Evolutionary conservation across 2,329 filamentous ascomycete genomes (phyloP).

Genomic region (Nemania sp.): DNA sequence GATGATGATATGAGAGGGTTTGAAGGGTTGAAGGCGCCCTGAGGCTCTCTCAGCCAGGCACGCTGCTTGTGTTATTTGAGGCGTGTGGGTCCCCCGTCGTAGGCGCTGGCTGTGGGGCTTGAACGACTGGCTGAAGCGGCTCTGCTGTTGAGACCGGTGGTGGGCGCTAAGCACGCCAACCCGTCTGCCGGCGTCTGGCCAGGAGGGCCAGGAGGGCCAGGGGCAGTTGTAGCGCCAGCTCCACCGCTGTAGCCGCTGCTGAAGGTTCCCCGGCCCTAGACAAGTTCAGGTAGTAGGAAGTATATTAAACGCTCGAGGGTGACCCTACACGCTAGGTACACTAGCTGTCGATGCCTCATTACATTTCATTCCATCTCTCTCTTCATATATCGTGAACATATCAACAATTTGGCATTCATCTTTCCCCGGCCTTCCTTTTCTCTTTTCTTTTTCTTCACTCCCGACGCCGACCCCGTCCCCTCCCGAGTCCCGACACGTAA

Average conservation of each 20-base stretch:
- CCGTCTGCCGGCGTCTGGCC: background rate
- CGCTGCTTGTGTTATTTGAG: background rate
- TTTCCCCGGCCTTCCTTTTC: background rate
- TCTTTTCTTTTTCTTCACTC: too few relatives aligned
- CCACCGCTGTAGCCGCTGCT: conserved; percentile 21
- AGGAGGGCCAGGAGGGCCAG: background rate
- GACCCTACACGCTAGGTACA: too few relatives aligned
- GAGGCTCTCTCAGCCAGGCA: conserved; percentile 21
- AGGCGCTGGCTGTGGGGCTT: conserved; percentile 2
- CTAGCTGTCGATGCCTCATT: too few relatives aligned
- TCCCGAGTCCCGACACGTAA: too few relatives aligned
- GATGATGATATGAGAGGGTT: background rate
- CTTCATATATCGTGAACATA: background rate
- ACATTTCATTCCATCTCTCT: background rate
- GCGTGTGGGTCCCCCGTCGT: conserved; percentile 11
- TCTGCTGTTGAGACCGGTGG: conserved; percentile 17
- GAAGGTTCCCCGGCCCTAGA: background rate
- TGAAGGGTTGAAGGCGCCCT: background rate
- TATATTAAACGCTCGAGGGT: too few relatives aligned
- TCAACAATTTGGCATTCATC: background rate
- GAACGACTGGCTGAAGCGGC: conserved; percentile 21
- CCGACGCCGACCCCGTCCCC: too few relatives aligned
- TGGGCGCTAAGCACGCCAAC: conserved; percentile 20
- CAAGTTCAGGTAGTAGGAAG: background rate
- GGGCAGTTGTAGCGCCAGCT: conserved; percentile 13